These are phyloP conservation scores for Kwoniella botswanensis DNA, from an alignment of 768 basidiomycete genomes.

Conservation along the genomic window DNA sequence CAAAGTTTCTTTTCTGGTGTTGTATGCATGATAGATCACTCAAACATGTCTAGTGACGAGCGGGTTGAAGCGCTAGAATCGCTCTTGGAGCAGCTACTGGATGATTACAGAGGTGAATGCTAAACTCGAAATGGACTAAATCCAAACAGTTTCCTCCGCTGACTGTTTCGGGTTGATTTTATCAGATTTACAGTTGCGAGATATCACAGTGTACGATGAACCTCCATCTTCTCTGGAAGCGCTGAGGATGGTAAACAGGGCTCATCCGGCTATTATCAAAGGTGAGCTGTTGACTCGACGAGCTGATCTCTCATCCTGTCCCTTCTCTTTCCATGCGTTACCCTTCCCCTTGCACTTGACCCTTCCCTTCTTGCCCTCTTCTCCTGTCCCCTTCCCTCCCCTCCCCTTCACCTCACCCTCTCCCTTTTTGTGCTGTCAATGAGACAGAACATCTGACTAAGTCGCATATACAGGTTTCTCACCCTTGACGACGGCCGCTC, in stretches of 20 bases:
- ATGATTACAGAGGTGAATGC: conserved; percentile 37
- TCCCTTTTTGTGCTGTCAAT: neutral
- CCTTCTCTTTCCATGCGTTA: too few species aligned
- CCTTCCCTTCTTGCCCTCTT: too few species aligned
- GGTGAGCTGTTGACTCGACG: conserved; percentile 56
- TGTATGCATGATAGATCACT: neutral
- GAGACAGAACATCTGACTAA: too few species aligned
- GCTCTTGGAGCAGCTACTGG: conserved; percentile 25
- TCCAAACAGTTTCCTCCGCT: neutral
- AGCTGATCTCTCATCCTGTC: neutral
- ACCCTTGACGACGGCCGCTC: conserved; percentile 48
- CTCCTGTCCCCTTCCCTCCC: too few species aligned
- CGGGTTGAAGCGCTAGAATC: conserved; percentile 5
- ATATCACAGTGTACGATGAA: conserved; percentile 56
- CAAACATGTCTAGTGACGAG: neutral
- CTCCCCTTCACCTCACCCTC: too few species aligned
- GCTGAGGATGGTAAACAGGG: conserved; percentile 68
- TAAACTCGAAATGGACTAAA: neutral
- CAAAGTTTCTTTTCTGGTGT: too few species aligned
- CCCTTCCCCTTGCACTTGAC: too few species aligned
- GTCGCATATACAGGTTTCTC: conserved; percentile 4
- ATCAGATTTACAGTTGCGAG: conserved; percentile 28
- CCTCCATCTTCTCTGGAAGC: conserved; percentile 75
- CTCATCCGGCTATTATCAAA: conserved; percentile 75
- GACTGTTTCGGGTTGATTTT: neutral